Evolutionary conservation across 208 protist genomes (phyloP), one percentile per base, ranked within the genome.

Genomic region (Trichomonas tenax): DNA sequence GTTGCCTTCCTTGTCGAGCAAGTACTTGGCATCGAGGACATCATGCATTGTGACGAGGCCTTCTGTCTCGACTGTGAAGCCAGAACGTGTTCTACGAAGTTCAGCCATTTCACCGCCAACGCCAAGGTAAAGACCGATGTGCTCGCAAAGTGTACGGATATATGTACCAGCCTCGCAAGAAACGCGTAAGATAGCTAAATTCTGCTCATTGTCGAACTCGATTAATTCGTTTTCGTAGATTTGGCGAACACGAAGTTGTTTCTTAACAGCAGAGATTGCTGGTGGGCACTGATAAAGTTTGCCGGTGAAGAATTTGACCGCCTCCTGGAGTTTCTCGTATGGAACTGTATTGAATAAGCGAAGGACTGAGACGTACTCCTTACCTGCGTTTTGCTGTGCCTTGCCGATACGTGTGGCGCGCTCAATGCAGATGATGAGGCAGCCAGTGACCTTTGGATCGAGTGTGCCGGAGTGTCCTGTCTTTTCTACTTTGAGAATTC

Each of bases 101-200:
- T 99, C 99, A 97, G 99, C 98, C 96, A 96, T 99, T 97, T 99
- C 98, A 96, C 98, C 99, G 96, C 99, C 99, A 72, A 98, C 98
- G 88, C 99, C 99, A 40, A 99, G 98, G 45, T 99, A 97, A 3
- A 99, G 97, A 96, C 99, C 99, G 23, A 99, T 97, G 97, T 99
- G 99, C 10, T 99, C 99, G 97, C 99, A 99, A 40, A 99, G 98
- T 11, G 99, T 99, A 97, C 99, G 98, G 96, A 99, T 99, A 97
- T 99, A 99, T 9, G 99, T 99, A 96, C 99, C 99, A 21, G 99
- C 99, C 98, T 99, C 98, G 97, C 99, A 99, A 96, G 98, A 98
- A 48, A 99, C 99, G 98, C 99, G 98, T 97, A 99, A 99, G 17
- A 99, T 98, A 48, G 98, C 99, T 49, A 99, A 97, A 84, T 99